phyloP scores from a whole-genome alignment of 2,329 filamentous ascomycete species.

The Penicillium capsulatum region DNA sequence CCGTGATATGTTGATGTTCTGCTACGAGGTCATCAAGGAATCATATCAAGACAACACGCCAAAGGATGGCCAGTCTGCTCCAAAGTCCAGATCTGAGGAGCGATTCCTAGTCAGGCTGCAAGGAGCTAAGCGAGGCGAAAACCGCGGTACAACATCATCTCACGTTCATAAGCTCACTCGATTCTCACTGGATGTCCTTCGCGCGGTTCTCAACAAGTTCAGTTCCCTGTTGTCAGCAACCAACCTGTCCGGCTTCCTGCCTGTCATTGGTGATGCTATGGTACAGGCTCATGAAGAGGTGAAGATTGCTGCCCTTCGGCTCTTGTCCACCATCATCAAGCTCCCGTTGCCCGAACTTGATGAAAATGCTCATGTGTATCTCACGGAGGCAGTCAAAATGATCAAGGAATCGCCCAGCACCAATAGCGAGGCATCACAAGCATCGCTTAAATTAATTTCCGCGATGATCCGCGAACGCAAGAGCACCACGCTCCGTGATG shows the following conservation, averaged over 20 bases:
- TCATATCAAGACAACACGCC: conserved; percentile 65
- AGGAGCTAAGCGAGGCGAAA: conserved; percentile 68
- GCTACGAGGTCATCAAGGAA: conserved; percentile 87
- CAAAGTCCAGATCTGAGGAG: conserved; percentile 27
- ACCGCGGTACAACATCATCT: conserved; percentile 67
- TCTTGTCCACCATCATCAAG: conserved; percentile 80
- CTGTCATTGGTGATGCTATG: conserved; percentile 81
- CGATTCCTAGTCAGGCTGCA: conserved; percentile 76
- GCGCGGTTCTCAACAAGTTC: conserved; percentile 80
- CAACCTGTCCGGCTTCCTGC: conserved; percentile 81
- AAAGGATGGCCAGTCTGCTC: conserved; percentile 19
- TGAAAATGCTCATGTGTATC: conserved; percentile 69
- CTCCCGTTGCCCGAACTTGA: conserved; percentile 70
- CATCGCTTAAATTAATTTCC: conserved; percentile 81
- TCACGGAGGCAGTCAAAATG: conserved; percentile 76
- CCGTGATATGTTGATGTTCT: conserved; percentile 84
- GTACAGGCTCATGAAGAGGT: conserved; percentile 86
- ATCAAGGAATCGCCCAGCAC: conserved; percentile 74
- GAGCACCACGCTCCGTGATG: conserved; percentile 71
- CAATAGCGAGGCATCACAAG: conserved; percentile 78
- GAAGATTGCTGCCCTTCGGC: conserved; percentile 77
- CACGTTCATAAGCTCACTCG: conserved; percentile 82
- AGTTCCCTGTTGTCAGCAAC: conserved; percentile 71
- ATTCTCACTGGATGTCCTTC: conserved; percentile 82
- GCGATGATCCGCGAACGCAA: conserved; percentile 77